phyloP scores from a whole-genome alignment of 768 basidiomycete genomes.

The Tephrocybe sp. region DNA sequence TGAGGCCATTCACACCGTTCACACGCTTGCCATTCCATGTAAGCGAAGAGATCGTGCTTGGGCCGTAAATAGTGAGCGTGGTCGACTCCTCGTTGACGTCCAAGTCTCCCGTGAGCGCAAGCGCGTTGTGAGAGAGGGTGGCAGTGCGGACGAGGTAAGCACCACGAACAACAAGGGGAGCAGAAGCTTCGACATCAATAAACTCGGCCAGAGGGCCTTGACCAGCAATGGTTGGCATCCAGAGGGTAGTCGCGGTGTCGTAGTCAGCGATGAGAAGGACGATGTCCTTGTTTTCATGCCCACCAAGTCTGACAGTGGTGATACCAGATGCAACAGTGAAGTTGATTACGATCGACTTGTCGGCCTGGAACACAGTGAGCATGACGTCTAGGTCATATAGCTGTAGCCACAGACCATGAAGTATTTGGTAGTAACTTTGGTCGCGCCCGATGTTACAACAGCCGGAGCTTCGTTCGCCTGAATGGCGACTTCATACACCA shows the following conservation, averaged over 20 bases:
- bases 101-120: constrained; percentile 14
- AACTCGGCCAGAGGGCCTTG: constrained; percentile 11
- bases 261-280: constrained; percentile 17
- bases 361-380: neutral
- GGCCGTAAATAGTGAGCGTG: constrained; percentile 13
- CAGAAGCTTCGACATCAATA: constrained; percentile 11
- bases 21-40: constrained; percentile 15
- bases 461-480: constrained; percentile 2
- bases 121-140: constrained; percentile 1
- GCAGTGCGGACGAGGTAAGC: constrained; percentile 17
- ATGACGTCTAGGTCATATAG: neutral
- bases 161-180: constrained; percentile 11
- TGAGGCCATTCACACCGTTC: neutral
- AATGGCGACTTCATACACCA: constrained; percentile 15
- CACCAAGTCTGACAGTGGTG: constrained; percentile 7
- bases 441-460: constrained; percentile 6
- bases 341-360: constrained; percentile 8
- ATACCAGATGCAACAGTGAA: constrained; percentile 9
- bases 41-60: constrained; percentile 4
- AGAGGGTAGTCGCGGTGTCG: constrained; percentile 13
- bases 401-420: constrained; percentile 1
- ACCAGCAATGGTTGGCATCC: constrained; percentile 18
- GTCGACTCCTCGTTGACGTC: neutral
- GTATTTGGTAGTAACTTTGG: constrained; percentile 11
- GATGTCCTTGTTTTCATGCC: neutral